Evolutionary conservation across 2,329 filamentous ascomycete species (phyloP), one percentile per base, ranked within the genome.

Genomic region (Aspergillus pseudoviridinutans): DNA sequence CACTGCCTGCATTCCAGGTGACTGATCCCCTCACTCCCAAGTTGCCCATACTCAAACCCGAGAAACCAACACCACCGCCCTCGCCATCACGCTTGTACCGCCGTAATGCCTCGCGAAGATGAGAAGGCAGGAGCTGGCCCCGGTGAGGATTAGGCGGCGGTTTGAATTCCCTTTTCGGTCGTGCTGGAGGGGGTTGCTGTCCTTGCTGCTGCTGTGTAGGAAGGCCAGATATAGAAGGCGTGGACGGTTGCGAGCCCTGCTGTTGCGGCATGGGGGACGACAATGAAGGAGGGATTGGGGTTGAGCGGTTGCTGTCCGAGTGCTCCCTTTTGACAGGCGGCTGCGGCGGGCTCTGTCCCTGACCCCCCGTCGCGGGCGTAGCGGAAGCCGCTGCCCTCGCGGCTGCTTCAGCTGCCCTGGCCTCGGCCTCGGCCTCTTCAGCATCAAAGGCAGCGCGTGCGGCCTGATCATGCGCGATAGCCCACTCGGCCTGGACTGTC

Each of bases 401-500:
- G 20, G 68, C 67, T 9, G 65, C 79, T 50, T 80, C 79, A 61
- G 79, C 81, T n/a, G 82, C 78, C 5, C 81, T 80, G 8, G 44
- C 44, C 9, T 47, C 44, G 4, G 44, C 44, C 20, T 14, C 44
- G 44, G 55, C 56, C 52, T 84, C 82, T 54, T 85, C 79, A 0
- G 82, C 81, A 63, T 83, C 80, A 66, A 83, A 83, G 65, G 81
- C 76, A 25, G 78, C 80, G 53, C 80, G 79, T 3, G 81, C 80
- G 2, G 77, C 79, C 66, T 83, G 74, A 59, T 82, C 80, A 56
- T 78, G 76, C 5, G 79, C 81, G 5, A 78, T 76, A 12, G 77
- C 77, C 72, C 74, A 78, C 64, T 79, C 75, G 67, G 78, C 60
- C 69, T 88, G 87, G 4, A 89, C 84, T 9, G 84, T 83, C 56